These are phyloP conservation scores for Endocarpon pusillum DNA, from an alignment of 495 filamentous ascomycete genomes.

Conservation along the genomic window DNA sequence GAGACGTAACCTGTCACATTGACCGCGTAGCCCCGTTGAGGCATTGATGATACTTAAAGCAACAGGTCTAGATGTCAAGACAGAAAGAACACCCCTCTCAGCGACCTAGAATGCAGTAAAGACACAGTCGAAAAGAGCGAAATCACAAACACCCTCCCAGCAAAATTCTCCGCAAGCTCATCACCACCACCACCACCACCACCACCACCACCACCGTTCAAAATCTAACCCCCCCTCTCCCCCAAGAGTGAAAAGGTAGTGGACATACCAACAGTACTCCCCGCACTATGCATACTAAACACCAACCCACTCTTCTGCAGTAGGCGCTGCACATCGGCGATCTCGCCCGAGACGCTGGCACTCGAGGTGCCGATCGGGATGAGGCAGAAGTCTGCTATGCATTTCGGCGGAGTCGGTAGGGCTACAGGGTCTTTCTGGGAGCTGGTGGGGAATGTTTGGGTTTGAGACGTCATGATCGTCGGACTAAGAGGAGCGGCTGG, in stretches of 20 bases:
- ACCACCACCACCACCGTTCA: conserved; percentile 21
- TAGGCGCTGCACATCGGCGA: conserved; percentile 79
- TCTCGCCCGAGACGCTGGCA: conserved; percentile 69
- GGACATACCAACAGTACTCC: conserved; percentile 72
- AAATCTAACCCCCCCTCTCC: conserved; percentile 11
- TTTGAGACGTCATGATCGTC: not conserved
- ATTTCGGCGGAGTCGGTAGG: conserved; percentile 44
- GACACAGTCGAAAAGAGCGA: conserved; percentile 1
- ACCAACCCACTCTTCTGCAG: conserved; percentile 60
- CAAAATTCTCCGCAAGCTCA: too few species aligned
- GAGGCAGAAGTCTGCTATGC: conserved; percentile 69
- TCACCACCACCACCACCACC: conserved; percentile 10
- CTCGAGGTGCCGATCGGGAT: conserved; percentile 70
- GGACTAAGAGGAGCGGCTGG: too few species aligned
- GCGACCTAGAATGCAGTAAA: too few species aligned
- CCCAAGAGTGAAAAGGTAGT: not conserved
- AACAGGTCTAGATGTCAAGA: too few species aligned
- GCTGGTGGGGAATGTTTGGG: not conserved
- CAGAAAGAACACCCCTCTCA: too few species aligned
- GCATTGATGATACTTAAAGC: too few species aligned
- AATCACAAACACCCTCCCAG: conserved; percentile 1
- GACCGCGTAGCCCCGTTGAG: too few species aligned
- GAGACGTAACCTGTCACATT: too few species aligned
- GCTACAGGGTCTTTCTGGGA: conserved; percentile 3
- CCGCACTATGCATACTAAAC: conserved; percentile 81